phyloP scores from a whole-genome alignment of 164 flowering plant species.

The Echeveria elegans region DNA sequence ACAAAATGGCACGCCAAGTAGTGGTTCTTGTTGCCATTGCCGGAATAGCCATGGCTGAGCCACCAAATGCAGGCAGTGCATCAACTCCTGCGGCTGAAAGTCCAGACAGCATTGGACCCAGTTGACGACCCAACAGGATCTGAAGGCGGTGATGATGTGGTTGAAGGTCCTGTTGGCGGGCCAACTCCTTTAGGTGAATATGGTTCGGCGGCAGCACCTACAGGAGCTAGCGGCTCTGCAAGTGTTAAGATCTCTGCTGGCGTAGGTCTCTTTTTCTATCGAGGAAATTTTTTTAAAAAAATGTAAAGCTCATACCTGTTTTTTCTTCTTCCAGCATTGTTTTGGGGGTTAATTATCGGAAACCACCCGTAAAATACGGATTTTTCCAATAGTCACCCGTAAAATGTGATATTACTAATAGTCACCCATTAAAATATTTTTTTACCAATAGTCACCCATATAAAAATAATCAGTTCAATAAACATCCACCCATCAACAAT shows the following conservation, averaged over 20 bases:
- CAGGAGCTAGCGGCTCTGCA: background rate
- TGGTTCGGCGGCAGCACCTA: background rate
- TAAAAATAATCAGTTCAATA: too few relatives aligned
- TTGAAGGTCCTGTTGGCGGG: slow-evolving; percentile 4
- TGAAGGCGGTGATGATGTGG: background rate
- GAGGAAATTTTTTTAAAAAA: too few relatives aligned
- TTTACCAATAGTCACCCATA: too few relatives aligned
- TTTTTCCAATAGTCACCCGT: too few relatives aligned
- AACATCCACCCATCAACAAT: too few relatives aligned
- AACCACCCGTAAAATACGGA: too few relatives aligned
- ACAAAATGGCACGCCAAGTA: background rate
- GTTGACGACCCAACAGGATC: slow-evolving; percentile 4
- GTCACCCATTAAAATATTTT: too few relatives aligned
- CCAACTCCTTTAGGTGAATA: slow-evolving; percentile 4
- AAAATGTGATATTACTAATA: too few relatives aligned
- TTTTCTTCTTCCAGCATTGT: background rate
- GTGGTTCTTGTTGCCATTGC: background rate
- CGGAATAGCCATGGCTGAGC: background rate
- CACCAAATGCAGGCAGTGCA: background rate
- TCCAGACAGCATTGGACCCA: slow-evolving; percentile 4
- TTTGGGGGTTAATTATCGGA: too few relatives aligned
- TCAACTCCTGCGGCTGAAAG: slow-evolving; percentile 2
- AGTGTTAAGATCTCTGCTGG: background rate
- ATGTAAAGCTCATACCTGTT: background rate
- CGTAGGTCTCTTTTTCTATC: background rate